Evolutionary conservation across 768 basidiomycete genomes (phyloP), one percentile per base, ranked within the genome.

Genomic region (Hygrocybe punicea): DNA sequence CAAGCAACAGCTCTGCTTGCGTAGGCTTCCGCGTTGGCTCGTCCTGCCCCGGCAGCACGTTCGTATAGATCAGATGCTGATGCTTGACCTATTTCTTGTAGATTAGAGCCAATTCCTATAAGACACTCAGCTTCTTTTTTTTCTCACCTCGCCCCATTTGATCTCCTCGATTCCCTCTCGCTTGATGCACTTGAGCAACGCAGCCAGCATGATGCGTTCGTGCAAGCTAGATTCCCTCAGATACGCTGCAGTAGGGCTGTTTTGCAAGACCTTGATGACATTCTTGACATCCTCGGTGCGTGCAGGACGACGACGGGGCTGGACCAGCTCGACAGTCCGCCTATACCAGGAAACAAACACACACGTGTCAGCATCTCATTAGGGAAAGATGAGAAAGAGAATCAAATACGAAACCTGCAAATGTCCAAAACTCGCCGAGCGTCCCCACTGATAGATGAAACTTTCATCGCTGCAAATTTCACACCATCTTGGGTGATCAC

Each of bases 391-490:
- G 11, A 34, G 37, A 17, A 37, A 46, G 42, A 44, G 19, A 71
- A 78, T n/a, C n/a, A n/a, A n/a, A n/a, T n/a, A n/a, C n/a, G n/a
- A 51, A 57, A 89, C 85, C 95, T 79, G 73, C 93, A 97, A 46
- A 96, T 89, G 67, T 99, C 97, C 57, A 99, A 77, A 5, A 95
- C 90, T 29, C 95, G 80, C 52, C 97, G 78, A 1, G 97, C 97
- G 69, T 99, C 97, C 24, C 97, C 97, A 56, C 92, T 95, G 57
- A 97, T 91, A 11, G 82, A 77, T 59, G 77, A 77, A 23, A 82
- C 76, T 55, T 76, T 79, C 77, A 80, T 92, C 1, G 95, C 87
- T 3, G 92, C 92, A 58, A 93, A 84, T 66, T 84, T 88, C 60
- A 98, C 81, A 1, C 89, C 95, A 64, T 93, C 93, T 0, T 72